A percentile compares a stretch with the other conserved stretches of the same genome.
Evolutionary conservation across 768 basidiomycete species (phyloP).

Genomic region (Dioszegia hungarica): DNA sequence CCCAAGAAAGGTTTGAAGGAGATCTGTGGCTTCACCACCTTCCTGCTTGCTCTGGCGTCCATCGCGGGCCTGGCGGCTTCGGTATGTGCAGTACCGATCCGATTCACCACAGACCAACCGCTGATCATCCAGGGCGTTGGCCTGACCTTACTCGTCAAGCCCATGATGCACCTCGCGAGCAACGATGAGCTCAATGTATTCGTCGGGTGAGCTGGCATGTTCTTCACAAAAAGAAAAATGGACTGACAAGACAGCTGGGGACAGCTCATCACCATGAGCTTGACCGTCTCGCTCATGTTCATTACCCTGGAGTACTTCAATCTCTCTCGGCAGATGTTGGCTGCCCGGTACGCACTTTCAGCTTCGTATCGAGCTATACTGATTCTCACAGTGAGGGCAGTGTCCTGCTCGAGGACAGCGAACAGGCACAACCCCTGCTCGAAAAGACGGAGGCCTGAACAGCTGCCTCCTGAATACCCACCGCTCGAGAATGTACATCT

Average conservation of each 20-base stretch:
- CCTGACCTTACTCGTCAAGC: background rate
- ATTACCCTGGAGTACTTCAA: background rate
- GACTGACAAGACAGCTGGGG: background rate
- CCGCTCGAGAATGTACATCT: background rate
- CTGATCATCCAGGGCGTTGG: background rate
- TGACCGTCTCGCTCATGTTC: background rate
- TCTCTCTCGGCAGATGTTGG: background rate
- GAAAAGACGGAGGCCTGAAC: background rate
- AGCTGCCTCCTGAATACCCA: background rate
- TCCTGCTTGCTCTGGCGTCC: background rate
- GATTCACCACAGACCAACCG: too few species aligned
- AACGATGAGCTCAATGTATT: background rate
- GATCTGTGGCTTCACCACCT: background rate
- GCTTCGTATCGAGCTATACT: background rate
- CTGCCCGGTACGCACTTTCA: background rate
- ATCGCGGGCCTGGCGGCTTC: background rate
- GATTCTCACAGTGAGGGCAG: background rate
- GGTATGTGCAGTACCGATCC: background rate
- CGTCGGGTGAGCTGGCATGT: background rate
- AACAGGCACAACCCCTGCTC: background rate
- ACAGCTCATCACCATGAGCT: background rate
- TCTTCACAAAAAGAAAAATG: background rate
- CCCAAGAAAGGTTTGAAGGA: background rate
- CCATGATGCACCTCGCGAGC: background rate
- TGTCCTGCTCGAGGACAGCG: background rate